phyloP scores from a whole-genome alignment of 306 rosid genomes.

The Phaseolus lunatus region DNA sequence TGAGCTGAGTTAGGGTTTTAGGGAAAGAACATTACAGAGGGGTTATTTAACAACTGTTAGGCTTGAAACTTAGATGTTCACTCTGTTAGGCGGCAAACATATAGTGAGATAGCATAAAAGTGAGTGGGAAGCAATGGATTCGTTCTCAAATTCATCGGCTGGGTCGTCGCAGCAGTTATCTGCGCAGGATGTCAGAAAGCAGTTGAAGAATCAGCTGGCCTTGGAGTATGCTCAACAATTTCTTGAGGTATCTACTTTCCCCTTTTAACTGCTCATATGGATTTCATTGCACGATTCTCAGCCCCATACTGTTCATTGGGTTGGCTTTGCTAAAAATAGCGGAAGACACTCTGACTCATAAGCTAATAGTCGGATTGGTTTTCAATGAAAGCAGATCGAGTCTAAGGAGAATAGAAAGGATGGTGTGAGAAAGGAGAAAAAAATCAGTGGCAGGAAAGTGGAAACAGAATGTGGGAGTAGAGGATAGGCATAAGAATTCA shows the following conservation, averaged over 20 bases:
- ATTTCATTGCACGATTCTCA: background rate
- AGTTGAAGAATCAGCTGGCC: slow-evolving; percentile 87
- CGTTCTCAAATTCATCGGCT: slow-evolving; percentile 67
- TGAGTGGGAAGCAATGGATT: slow-evolving; percentile 65
- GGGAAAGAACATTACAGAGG: background rate
- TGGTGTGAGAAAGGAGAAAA: too few species aligned
- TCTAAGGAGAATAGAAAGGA: background rate
- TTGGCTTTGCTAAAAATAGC: background rate
- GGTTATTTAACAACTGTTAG: background rate
- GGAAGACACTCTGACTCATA: background rate
- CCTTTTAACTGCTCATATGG: background rate
- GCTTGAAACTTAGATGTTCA: background rate
- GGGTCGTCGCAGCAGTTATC: slow-evolving; percentile 66
- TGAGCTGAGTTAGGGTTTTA: slow-evolving; percentile 42
- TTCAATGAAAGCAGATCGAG: background rate
- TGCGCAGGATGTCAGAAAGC: slow-evolving; percentile 68
- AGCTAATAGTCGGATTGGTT: background rate
- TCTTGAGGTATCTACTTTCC: slow-evolving; percentile 67
- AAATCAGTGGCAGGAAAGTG: too few species aligned
- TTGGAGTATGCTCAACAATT: slow-evolving; percentile 94
- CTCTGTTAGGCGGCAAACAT: background rate
- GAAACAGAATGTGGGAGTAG: too few species aligned
- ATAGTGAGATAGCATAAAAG: background rate
- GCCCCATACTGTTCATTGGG: background rate
- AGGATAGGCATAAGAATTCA: too few species aligned